phyloP scores from a whole-genome alignment of 768 basidiomycete genomes.

The Lentinula lateritia region DNA sequence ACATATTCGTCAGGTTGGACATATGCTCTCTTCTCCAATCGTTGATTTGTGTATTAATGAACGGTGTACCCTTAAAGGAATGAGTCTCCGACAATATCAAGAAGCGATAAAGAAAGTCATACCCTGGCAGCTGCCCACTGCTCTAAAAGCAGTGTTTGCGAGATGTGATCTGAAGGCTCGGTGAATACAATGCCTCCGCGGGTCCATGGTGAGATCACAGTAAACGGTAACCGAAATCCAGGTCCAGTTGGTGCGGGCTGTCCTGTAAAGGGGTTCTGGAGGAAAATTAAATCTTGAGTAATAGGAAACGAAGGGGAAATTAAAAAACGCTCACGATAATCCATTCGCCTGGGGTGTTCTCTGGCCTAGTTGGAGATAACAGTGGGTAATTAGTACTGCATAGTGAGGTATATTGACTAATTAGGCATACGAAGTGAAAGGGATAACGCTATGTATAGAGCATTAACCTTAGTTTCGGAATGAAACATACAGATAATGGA shows the following conservation, averaged over 20 bases:
- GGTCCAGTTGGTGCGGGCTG: constrained; percentile 1
- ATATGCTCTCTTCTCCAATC: constrained; percentile 9
- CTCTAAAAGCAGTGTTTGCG: constrained; percentile 4
- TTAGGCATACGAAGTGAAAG: constrained; percentile 2
- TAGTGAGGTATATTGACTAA: background rate
- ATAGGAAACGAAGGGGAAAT: background rate
- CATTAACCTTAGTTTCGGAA: background rate
- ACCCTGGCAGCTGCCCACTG: constrained; percentile 5
- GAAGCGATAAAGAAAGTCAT: background rate
- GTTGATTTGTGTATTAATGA: constrained; percentile 4
- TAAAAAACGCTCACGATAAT: background rate
- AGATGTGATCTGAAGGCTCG: constrained; percentile 3
- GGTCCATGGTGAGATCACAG: constrained; percentile 6
- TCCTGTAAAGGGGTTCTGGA: constrained; percentile 1
- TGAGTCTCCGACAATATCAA: background rate
- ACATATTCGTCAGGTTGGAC: constrained; percentile 1
- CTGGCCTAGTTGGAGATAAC: background rate
- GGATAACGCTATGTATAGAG: background rate
- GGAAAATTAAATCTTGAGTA: background rate
- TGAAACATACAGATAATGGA: background rate
- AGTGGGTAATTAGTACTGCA: background rate
- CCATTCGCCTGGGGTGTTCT: constrained; percentile 1
- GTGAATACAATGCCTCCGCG: constrained; percentile 5
- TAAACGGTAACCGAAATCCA: constrained; percentile 4
- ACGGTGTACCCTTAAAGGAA: background rate